Evolutionary conservation across 1,139 yeast genomes (phyloP).

Genomic region (Yamadazyma spencermartinsiae): DNA sequence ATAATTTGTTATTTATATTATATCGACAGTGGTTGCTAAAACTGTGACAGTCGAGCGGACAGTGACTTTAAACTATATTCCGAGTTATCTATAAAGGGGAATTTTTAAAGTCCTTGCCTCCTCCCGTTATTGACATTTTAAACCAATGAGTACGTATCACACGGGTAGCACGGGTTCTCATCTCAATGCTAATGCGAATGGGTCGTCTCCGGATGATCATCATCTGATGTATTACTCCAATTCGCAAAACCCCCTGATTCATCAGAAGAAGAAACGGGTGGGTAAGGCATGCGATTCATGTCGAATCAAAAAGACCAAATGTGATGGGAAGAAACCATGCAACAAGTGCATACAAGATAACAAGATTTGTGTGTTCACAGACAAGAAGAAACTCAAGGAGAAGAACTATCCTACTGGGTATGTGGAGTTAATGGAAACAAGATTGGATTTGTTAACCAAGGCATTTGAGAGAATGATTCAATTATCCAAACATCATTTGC

Average conservation of each 20-base stretch:
- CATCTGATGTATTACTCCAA: conserved; percentile 18
- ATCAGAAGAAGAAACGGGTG: conserved; percentile 60
- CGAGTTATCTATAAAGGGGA: no score
- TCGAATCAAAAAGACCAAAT: conserved; percentile 70
- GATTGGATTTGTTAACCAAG: conserved; percentile 61
- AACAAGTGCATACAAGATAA: conserved; percentile 67
- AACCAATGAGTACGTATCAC: no score
- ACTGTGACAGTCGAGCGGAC: no score
- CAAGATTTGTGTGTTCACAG: conserved; percentile 74
- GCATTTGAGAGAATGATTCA: conserved; percentile 47
- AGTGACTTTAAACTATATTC: no score
- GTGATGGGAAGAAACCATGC: conserved; percentile 80
- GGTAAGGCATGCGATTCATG: conserved; percentile 84
- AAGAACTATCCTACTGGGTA: conserved; percentile 64
- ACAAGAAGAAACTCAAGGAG: conserved; percentile 61
- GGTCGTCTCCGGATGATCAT: conserved; percentile 18
- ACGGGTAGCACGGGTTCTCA: neutral
- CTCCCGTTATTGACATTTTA: no score
- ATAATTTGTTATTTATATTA: no score
- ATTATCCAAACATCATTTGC: conserved; percentile 37
- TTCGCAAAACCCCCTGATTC: conserved; percentile 1
- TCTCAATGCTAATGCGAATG: neutral
- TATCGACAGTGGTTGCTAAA: no score
- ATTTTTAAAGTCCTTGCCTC: no score
- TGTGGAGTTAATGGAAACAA: conserved; percentile 68